Evolutionary conservation across 495 filamentous ascomycete species (phyloP).

Genomic region (Tuber umbilicatum): DNA sequence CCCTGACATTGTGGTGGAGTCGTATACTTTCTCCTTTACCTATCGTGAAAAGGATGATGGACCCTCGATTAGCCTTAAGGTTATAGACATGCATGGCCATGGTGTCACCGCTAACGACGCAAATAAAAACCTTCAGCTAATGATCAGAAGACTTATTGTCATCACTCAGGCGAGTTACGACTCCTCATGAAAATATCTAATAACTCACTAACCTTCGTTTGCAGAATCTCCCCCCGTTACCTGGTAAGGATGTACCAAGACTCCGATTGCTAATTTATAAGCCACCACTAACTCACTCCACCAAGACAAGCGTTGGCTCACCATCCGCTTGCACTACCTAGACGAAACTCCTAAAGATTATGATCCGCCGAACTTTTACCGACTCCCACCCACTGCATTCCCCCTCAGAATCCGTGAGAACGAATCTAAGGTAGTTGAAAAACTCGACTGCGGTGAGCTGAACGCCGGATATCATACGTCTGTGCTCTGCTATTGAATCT

Average conservation of each 20-base stretch:
- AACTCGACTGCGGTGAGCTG: slow-evolving; percentile 30
- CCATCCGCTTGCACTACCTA: slow-evolving; percentile 38
- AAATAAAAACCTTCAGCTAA: slow-evolving; percentile 35
- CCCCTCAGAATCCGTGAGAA: slow-evolving; percentile 34
- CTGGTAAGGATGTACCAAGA: slow-evolving; percentile 22
- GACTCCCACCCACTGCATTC: slow-evolving; percentile 28
- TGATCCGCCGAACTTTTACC: slow-evolving; percentile 35
- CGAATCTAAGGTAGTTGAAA: slow-evolving; percentile 30
- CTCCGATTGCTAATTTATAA: background rate
- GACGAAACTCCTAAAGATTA: slow-evolving; percentile 38
- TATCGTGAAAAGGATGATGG: slow-evolving; percentile 31
- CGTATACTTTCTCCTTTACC: slow-evolving; percentile 41
- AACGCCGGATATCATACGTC: slow-evolving; percentile 41
- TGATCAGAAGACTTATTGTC: slow-evolving; percentile 39
- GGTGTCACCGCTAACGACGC: slow-evolving; percentile 36
- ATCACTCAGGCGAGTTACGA: slow-evolving; percentile 35
- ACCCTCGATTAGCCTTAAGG: slow-evolving; percentile 27
- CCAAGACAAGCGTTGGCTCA: slow-evolving; percentile 37
- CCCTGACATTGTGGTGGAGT: slow-evolving; percentile 38
- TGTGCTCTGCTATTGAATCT: slow-evolving; percentile 4
- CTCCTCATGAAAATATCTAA: background rate
- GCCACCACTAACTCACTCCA: slow-evolving; percentile 4
- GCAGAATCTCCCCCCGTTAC: slow-evolving; percentile 37
- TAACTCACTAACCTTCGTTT: slow-evolving; percentile 9
- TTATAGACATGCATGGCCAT: slow-evolving; percentile 31